Base-by-base conservation (phyloP, 768 basidiomycete species). In the Mycena filopes region DNA sequence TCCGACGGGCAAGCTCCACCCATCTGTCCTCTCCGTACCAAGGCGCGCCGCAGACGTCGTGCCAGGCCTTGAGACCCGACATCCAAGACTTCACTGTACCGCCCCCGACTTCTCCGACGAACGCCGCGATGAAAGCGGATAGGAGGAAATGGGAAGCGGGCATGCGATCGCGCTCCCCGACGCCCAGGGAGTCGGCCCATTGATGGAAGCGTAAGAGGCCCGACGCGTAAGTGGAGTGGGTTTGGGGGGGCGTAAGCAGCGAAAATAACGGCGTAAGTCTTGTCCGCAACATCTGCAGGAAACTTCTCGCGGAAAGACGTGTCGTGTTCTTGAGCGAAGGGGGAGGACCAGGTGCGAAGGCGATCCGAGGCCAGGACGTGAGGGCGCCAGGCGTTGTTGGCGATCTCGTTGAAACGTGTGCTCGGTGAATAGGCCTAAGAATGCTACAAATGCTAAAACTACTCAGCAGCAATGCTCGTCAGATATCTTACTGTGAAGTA, bases 61-160 rank as follows among this genome's bases (percentile, higher is more conserved):
- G 82, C 81, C 82, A 84, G 4, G 71, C 69, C 0, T 75, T 63
- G 0, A 83, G n/a, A 1, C 78, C 78, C 0, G 60, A 72, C 1
- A 83, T 26, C 81, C 81, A 83, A 0, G 67, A 70, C 1, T 69
- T 67, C 25, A 81, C 70, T 0, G 77, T 76, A 13, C 66, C 68
- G 0, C 74, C 76, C 0, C 49, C 49, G 29, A 68, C 56, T 0
- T 25, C 12, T 0, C 75, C 74, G 0, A 60, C 28, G 36, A 56
- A 43, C 0, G 58, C 28, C 0, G 74, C 72, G 0, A 74, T 47
- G 47, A 82, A 83, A 8, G 70, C 67, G 0, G 74, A 36, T 4
- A 83, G 66, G 4, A 82, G 72, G 13, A 65, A 15, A 9, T 76
- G 60, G 4, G 70, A 71, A 0, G 76, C 81, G 1, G 77, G 81